phyloP scores from a whole-genome alignment of 129 eudicot genomes.

The Calendula officinalis region DNA sequence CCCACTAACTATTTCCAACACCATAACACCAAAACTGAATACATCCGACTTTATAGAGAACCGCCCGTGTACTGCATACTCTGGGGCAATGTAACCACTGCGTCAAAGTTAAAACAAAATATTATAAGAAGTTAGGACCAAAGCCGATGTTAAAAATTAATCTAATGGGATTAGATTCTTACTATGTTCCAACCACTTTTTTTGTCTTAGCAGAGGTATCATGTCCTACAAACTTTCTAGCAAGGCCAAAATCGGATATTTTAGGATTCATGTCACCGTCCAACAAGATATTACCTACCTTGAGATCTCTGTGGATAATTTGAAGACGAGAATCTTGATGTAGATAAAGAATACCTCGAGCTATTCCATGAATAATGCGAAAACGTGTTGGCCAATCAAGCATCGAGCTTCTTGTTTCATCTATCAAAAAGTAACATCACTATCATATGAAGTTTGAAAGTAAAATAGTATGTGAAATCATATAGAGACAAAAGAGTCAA shows the following conservation, averaged over 20 bases:
- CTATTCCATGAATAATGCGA: not conserved
- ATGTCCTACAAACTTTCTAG: not conserved
- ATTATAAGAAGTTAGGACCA: too few relatives aligned
- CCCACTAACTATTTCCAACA: too few relatives aligned
- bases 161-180: not conserved
- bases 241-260: conserved; percentile 2
- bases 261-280: conserved; percentile 3
- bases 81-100: too few relatives aligned
- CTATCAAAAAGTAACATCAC: not conserved
- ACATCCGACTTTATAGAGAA: too few relatives aligned
- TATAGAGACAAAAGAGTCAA: not conserved
- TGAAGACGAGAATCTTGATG: too few relatives aligned
- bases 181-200: conserved; percentile 6
- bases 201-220: conserved; percentile 1
- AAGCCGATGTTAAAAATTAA: too few relatives aligned
- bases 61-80: too few relatives aligned
- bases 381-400: not conserved
- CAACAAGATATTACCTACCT: too few relatives aligned
- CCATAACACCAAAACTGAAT: too few relatives aligned
- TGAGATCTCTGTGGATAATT: too few relatives aligned
- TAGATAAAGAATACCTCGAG: not conserved
- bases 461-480: not conserved
- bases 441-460: not conserved
- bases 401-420: not conserved
- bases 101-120: too few relatives aligned